Evolutionary conservation across 192 early-diverging fungal species (phyloP).

Genomic region (Jimgerdemannia lactiflua): DNA sequence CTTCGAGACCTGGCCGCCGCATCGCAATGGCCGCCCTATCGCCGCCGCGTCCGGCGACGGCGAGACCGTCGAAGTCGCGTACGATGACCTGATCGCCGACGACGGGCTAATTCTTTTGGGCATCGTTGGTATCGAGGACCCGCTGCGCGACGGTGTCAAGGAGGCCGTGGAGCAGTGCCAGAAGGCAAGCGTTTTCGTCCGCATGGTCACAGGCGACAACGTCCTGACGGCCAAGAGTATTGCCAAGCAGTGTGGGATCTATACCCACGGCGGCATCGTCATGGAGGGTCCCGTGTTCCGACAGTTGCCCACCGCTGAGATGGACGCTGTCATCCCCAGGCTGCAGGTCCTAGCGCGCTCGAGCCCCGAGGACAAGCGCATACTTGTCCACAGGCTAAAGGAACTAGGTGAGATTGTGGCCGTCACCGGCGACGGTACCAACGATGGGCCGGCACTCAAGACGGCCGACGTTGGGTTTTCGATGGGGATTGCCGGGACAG

Average conservation of each 20-base stretch:
- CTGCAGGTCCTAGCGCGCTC: slow-evolving; percentile 94
- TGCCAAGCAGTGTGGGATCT: slow-evolving; percentile 92
- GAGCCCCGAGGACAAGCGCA: slow-evolving; percentile 94
- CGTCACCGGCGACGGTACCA: slow-evolving; percentile 99
- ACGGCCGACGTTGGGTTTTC: slow-evolving; percentile 96
- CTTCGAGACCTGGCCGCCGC: slow-evolving; percentile 61
- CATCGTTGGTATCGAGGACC: slow-evolving; percentile 97
- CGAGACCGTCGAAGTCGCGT: slow-evolving; percentile 50
- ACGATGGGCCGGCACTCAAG: slow-evolving; percentile 95
- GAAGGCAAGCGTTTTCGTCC: slow-evolving; percentile 90
- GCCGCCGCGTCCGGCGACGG: slow-evolving; percentile 22
- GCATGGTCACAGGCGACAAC: slow-evolving; percentile 99
- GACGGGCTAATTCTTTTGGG: slow-evolving; percentile 69
- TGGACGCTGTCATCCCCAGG: slow-evolving; percentile 89
- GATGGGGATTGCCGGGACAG: slow-evolving; percentile 99
- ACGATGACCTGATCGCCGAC: slow-evolving; percentile 49
- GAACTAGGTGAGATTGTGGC: slow-evolving; percentile 93
- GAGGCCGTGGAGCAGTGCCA: slow-evolving; percentile 88
- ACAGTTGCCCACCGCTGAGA: slow-evolving; percentile 73
- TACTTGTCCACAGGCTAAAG: slow-evolving; percentile 87
- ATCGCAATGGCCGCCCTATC: not conserved
- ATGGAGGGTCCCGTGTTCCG: slow-evolving; percentile 98
- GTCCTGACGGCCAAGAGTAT: slow-evolving; percentile 91
- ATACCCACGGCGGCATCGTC: slow-evolving; percentile 80
- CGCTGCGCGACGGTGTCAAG: slow-evolving; percentile 91